phyloP scores from a whole-genome alignment of 2,329 filamentous ascomycete species.

The Ascochyta fabae region DNA sequence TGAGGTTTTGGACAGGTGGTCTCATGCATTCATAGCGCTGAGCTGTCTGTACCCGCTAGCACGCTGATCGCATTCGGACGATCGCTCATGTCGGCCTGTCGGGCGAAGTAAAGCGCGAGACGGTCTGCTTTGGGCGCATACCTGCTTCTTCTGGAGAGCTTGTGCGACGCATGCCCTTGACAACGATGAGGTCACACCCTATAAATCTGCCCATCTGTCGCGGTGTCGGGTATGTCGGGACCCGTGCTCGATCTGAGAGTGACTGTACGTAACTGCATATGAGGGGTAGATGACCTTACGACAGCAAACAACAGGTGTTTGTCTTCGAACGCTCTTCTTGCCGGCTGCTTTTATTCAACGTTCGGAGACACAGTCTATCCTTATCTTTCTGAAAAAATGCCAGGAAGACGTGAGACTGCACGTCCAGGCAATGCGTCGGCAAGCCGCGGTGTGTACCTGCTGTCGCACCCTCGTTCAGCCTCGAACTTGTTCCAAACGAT shows the following conservation, averaged over 20 bases:
- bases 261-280: background rate
- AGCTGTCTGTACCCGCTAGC: background rate
- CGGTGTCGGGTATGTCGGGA: background rate
- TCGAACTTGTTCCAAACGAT: slow-evolving; percentile 29
- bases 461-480: slow-evolving; percentile 27
- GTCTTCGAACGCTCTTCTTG: background rate
- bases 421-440: background rate
- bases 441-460: slow-evolving; percentile 21
- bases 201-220: background rate
- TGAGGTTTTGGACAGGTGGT: no score
- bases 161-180: background rate
- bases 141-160: background rate
- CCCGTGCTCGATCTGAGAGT: background rate
- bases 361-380: background rate
- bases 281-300: background rate
- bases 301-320: background rate
- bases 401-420: slow-evolving; percentile 1
- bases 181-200: background rate
- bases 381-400: background rate
- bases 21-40: no score
- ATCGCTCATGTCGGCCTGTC: slow-evolving; percentile 5
- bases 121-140: background rate
- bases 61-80: background rate
- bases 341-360: background rate
- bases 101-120: background rate